These are phyloP conservation scores for Cercospora zeae-maydis DNA, from an alignment of 2,329 filamentous ascomycete genomes.

Conservation along the genomic window DNA sequence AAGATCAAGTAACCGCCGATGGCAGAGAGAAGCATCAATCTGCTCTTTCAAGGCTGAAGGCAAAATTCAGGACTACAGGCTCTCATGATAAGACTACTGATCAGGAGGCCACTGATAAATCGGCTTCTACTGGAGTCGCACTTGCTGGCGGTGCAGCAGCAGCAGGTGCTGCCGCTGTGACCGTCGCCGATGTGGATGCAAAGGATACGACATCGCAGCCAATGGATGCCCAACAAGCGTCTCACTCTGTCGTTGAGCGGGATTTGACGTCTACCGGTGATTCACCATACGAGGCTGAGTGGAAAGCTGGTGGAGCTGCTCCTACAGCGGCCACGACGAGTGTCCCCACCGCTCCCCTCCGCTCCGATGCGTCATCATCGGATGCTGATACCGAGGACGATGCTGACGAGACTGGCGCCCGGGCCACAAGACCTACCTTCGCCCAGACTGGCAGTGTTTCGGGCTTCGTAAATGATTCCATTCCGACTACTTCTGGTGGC, in stretches of 20 bases:
- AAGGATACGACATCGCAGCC: constrained; percentile 3
- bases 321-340: constrained; percentile 3
- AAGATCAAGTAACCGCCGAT: constrained; percentile 9
- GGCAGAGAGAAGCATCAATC: constrained; percentile 23
- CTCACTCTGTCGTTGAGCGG: constrained; percentile 9
- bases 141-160: constrained; percentile 17
- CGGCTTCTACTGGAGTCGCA: background rate
- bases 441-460: constrained; percentile 15
- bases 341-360: background rate
- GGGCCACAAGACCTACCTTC: constrained; percentile 14
- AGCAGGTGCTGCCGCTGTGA: constrained; percentile 16
- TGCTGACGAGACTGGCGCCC: background rate
- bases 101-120: constrained; percentile 7
- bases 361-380: background rate
- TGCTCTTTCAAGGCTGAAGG: constrained; percentile 24
- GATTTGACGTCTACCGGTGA: background rate
- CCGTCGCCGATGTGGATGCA: constrained; percentile 14
- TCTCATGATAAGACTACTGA: constrained; percentile 13
- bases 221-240: constrained; percentile 13
- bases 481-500: background rate
- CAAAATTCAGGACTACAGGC: constrained; percentile 23
- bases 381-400: background rate
- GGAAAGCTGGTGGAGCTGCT: constrained; percentile 7
- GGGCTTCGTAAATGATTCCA: constrained; percentile 11
- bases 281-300: constrained; percentile 3